These are phyloP conservation scores for Sphagnum fallax DNA, from an alignment of 228 moss, liverwort and hornwort genomes.

Conservation along the genomic window DNA sequence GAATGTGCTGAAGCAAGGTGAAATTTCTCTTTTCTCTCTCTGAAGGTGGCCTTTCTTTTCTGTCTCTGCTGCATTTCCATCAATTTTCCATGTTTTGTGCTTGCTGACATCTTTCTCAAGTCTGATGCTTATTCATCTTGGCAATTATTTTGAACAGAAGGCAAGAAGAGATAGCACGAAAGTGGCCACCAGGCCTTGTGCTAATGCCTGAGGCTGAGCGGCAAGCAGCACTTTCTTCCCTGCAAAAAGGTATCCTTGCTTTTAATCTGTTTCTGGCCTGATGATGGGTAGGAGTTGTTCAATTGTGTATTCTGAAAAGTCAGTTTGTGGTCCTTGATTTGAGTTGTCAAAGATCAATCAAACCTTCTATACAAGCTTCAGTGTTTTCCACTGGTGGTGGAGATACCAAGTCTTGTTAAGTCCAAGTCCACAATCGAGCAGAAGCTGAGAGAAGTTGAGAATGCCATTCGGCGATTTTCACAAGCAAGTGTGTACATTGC, in stretches of 20 bases:
- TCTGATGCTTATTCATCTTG: background rate
- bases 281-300: no score
- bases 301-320: no score
- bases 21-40: background rate
- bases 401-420: slow-evolving; percentile 3
- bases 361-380: slow-evolving; percentile 1
- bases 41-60: background rate
- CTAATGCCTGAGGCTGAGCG: slow-evolving; percentile 4
- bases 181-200: slow-evolving; percentile 3
- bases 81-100: background rate
- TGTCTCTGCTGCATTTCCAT: background rate
- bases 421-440: slow-evolving; percentile 3
- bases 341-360: background rate
- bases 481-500: background rate
- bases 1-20: slow-evolving; percentile 1
- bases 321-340: background rate
- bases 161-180: background rate
- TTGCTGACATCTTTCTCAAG: background rate
- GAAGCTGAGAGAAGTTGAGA: slow-evolving; percentile 3
- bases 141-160: background rate
- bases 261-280: no score
- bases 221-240: background rate
- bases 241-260: slow-evolving; percentile 1
- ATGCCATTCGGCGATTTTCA: slow-evolving; percentile 1
- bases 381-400: slow-evolving; percentile 1